Conservation (phyloP, 306 rosid genomes). For the Medicago ruthenica region DNA sequence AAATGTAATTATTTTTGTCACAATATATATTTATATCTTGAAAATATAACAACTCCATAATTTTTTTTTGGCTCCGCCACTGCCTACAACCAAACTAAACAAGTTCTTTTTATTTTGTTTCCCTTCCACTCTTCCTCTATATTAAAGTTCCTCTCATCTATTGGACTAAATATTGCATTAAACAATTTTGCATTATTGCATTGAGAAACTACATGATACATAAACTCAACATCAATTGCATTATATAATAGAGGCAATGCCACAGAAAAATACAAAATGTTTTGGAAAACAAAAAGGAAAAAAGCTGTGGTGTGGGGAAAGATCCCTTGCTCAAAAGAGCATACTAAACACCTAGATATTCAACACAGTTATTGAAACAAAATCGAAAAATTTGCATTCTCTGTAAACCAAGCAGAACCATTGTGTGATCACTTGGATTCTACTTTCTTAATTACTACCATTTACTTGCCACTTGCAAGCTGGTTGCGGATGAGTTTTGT, state of each 20-base stretch:
- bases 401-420: constrained; percentile 3
- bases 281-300: not conserved
- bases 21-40: too few species aligned
- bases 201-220: not conserved
- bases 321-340: constrained; percentile 26
- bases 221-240: constrained; percentile 19
- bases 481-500: constrained; percentile 75
- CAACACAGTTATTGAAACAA: constrained; percentile 56
- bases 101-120: too few species aligned
- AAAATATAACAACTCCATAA: too few species aligned
- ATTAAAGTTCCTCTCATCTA: too few species aligned
- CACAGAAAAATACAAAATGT: constrained; percentile 34
- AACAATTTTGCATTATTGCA: not conserved
- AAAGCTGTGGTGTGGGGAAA: not conserved
- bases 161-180: too few species aligned
- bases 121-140: too few species aligned
- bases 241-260: constrained; percentile 36
- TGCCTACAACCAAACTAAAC: too few species aligned
- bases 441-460: constrained; percentile 20
- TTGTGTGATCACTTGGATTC: constrained; percentile 23
- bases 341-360: constrained; percentile 45
- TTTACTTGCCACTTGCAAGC: constrained; percentile 72
- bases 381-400: constrained; percentile 12
- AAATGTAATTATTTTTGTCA: too few species aligned
- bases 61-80: too few species aligned